A percentile compares a stretch with the other conserved stretches of the same genome.
Conservation (phyloP, 2,329 filamentous ascomycete species). For the Arthrobotrys iridis region DNA sequence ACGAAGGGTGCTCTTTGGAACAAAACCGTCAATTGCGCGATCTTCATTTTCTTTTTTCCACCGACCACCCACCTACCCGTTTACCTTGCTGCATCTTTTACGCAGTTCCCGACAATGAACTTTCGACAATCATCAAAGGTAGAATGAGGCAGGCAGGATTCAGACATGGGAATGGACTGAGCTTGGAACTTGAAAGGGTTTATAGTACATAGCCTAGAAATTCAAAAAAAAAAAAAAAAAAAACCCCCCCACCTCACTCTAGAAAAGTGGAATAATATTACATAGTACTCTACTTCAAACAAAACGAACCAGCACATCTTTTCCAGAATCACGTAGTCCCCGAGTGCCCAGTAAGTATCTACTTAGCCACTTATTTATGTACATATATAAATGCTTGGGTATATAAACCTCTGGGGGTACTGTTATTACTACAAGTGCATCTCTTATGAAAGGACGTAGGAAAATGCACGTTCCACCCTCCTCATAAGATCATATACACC, state of each 20-base stretch:
- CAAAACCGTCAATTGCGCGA: background rate
- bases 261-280: background rate
- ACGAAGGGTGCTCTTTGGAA: background rate
- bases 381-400: too few relatives aligned
- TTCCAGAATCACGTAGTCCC: background rate
- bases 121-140: background rate
- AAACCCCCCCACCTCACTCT: too few relatives aligned
- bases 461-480: background rate
- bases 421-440: too few relatives aligned
- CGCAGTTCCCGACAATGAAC: background rate
- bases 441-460: background rate
- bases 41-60: background rate
- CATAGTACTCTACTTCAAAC: background rate
- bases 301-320: background rate
- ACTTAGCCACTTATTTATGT: too few relatives aligned
- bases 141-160: background rate
- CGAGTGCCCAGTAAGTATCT: too few relatives aligned
- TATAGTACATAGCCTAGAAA: slow-evolving; percentile 15
- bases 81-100: background rate
- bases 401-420: too few relatives aligned
- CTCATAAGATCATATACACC: slow-evolving; percentile 15
- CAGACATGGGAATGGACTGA: background rate
- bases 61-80: background rate
- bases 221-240: slow-evolving; percentile 16
- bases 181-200: background rate